Percentiles rank a stretch among this genome's conserved stretches.
phyloP scores from a whole-genome alignment of 2,329 filamentous ascomycete species.

The Cladosporium halotolerans region DNA sequence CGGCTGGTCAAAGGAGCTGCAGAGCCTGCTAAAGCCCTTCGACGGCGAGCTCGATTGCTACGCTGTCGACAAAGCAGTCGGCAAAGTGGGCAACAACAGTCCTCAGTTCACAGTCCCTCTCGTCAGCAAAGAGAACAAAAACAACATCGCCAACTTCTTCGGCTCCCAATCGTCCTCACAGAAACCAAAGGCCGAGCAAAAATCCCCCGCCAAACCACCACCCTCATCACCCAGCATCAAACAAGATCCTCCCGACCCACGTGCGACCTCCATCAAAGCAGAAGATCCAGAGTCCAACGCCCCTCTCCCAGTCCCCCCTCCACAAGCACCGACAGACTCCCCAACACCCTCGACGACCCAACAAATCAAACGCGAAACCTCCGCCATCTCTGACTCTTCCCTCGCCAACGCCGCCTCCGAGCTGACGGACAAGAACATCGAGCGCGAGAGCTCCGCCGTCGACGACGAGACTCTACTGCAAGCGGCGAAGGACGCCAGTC shows the following conservation, averaged over 20 bases:
- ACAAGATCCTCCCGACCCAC: conserved; percentile 3
- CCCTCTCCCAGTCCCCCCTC: conserved; percentile 36
- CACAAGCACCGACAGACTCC: background rate
- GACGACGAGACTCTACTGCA: conserved; percentile 26
- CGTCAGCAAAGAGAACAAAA: conserved; percentile 80
- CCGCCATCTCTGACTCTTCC: background rate
- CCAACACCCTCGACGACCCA: background rate
- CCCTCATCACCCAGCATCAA: background rate
- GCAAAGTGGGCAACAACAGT: conserved; percentile 89
- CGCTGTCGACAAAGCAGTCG: conserved; percentile 79
- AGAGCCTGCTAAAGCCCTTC: conserved; percentile 72
- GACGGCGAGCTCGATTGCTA: conserved; percentile 76
- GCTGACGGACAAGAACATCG: conserved; percentile 33
- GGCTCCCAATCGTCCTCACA: conserved; percentile 26
- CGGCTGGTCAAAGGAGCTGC: conserved; percentile 73
- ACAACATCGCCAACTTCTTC: conserved; percentile 93
- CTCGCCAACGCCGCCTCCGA: background rate
- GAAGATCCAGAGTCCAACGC: conserved; percentile 48
- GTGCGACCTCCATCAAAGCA: conserved; percentile 24
- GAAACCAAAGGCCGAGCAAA: background rate
- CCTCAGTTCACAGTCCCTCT: conserved; percentile 76
- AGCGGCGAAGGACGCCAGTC: background rate
- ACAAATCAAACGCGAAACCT: conserved; percentile 3
- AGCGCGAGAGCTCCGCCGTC: conserved; percentile 42
- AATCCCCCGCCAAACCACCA: background rate